Evolutionary conservation across 2,329 filamentous ascomycete species (phyloP).

Genomic region (Paraphoma chrysanthemicola): DNA sequence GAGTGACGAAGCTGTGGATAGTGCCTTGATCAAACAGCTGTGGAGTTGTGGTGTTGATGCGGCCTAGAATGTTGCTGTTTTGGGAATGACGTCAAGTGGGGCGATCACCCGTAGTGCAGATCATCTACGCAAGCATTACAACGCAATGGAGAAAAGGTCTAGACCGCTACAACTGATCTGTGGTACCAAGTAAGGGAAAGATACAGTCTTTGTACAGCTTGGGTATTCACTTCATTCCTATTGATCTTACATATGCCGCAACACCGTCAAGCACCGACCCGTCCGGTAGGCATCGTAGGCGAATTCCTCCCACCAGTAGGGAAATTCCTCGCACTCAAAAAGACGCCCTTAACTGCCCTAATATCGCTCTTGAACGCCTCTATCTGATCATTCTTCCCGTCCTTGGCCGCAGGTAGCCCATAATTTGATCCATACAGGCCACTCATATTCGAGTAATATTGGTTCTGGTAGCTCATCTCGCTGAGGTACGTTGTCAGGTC

Average conservation of each 20-base stretch:
- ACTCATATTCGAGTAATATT: conserved; percentile 51
- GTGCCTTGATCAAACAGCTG: neutral
- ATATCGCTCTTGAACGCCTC: conserved; percentile 77
- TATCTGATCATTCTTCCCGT: conserved; percentile 72
- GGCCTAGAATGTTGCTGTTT: conserved; percentile 10
- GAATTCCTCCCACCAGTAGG: conserved; percentile 46
- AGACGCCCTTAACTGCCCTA: conserved; percentile 77
- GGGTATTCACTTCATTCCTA: neutral
- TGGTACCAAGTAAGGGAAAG: too few species aligned
- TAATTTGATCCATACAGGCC: conserved; percentile 45
- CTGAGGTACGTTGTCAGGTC: conserved; percentile 70
- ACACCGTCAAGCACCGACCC: conserved; percentile 18
- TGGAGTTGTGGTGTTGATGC: neutral
- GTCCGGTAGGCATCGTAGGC: conserved; percentile 27
- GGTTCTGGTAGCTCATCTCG: conserved; percentile 49
- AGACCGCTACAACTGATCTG: neutral
- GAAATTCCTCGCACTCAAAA: conserved; percentile 78
- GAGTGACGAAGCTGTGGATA: neutral
- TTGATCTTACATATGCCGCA: neutral
- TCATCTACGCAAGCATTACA: conserved; percentile 2
- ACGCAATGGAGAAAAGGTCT: neutral
- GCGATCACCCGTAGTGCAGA: conserved; percentile 4
- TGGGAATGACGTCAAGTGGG: conserved; percentile 27
- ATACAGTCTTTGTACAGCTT: too few species aligned
- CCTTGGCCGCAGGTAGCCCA: conserved; percentile 52